phyloP scores from a whole-genome alignment of 1,284 basidiomycete genomes.

The Neonothopanus nambi region DNA sequence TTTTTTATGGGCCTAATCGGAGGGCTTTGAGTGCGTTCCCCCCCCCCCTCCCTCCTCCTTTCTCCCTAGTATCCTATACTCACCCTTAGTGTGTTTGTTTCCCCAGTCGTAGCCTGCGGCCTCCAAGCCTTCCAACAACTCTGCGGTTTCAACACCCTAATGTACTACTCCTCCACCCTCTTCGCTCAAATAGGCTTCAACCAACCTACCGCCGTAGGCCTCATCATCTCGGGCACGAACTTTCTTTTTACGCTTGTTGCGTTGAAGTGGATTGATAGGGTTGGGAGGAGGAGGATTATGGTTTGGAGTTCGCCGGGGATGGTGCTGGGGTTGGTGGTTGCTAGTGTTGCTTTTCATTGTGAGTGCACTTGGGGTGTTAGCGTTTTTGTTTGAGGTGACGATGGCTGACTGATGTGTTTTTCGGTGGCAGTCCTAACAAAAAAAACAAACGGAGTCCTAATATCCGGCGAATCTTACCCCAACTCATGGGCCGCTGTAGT shows the following conservation, averaged over 20 bases:
- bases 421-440: constrained; percentile 58
- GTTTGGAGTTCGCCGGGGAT: constrained; percentile 77
- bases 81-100: too few relatives aligned
- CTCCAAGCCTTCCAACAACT: constrained; percentile 84
- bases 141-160: constrained; percentile 75
- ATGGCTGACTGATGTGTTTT: too few relatives aligned
- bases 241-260: constrained; percentile 83
- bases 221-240: constrained; percentile 79
- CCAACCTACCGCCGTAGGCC: constrained; percentile 77
- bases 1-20: constrained; percentile 60
- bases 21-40: constrained; percentile 64
- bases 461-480: too few relatives aligned
- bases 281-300: constrained; percentile 79
- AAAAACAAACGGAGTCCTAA: too few relatives aligned
- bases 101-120: constrained; percentile 69
- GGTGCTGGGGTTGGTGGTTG: constrained; percentile 70
- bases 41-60: not conserved
- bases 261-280: constrained; percentile 78
- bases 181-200: constrained; percentile 82
- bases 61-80: not conserved
- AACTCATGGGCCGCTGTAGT: constrained; percentile 67
- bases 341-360: constrained; percentile 79
- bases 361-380: constrained; percentile 33
- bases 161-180: constrained; percentile 79
- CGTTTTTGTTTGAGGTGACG: not conserved